Evolutionary conservation across 164 flowering plant species (phyloP).

Genomic region (Annona cherimola): DNA sequence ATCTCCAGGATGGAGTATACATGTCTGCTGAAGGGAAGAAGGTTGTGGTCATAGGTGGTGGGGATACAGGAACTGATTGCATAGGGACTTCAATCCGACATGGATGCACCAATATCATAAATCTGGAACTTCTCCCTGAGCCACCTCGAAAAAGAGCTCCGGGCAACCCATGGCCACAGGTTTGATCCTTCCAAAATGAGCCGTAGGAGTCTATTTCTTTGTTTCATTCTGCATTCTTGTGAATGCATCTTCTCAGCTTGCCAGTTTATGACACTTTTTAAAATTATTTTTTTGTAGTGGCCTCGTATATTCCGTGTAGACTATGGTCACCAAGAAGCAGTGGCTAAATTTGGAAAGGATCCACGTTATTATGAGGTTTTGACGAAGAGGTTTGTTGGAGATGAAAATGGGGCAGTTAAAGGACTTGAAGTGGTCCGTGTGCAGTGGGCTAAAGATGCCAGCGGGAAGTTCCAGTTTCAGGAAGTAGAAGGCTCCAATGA

Average conservation of each 20-base stretch:
- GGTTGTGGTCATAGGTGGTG: conserved; percentile 99
- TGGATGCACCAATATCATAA: conserved; percentile 68
- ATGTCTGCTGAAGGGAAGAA: conserved; percentile 95
- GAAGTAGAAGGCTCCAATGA: conserved; percentile 87
- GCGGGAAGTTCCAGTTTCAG: conserved; percentile 75
- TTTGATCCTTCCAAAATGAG: conserved; percentile 10
- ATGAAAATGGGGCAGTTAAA: conserved; percentile 75
- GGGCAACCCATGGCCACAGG: conserved; percentile 99
- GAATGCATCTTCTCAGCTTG: neutral
- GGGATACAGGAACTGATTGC: conserved; percentile 99
- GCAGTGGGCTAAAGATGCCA: conserved; percentile 87
- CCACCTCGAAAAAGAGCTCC: conserved; percentile 84
- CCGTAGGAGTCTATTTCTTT: neutral
- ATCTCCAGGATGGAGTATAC: conserved; percentile 77
- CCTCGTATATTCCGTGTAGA: conserved; percentile 96
- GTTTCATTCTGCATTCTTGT: too few species aligned
- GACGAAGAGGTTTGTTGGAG: conserved; percentile 87
- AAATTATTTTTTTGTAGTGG: conserved; percentile 49
- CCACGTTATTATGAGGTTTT: conserved; percentile 89
- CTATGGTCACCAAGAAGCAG: conserved; percentile 97
- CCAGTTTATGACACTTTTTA: neutral
- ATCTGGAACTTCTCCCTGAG: conserved; percentile 90
- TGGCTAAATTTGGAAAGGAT: conserved; percentile 85
- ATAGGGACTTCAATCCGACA: conserved; percentile 95
- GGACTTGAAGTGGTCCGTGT: conserved; percentile 83